phyloP scores from a whole-genome alignment of 805 yeast species.

The Metschnikowia shivogae region DNA sequence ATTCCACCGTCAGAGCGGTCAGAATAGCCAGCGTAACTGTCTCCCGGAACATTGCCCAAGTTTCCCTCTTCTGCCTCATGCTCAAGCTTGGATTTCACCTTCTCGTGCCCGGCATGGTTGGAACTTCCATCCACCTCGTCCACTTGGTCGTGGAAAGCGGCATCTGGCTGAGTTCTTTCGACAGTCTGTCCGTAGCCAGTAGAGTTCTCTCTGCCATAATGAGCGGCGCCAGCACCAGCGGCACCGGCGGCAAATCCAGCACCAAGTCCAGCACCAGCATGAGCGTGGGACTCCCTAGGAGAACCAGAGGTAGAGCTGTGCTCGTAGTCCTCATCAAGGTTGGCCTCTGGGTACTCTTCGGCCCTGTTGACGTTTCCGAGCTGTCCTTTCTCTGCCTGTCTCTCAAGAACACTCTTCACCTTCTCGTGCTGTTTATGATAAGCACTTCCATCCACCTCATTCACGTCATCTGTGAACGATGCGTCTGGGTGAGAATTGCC shows the following conservation, averaged over 20 bases:
- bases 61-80: constrained; percentile 9
- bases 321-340: background rate
- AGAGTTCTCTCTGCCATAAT: background rate
- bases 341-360: background rate
- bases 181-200: background rate
- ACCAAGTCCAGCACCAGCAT: background rate
- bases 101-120: constrained; percentile 9
- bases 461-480: background rate
- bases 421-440: constrained; percentile 7
- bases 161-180: constrained; percentile 8
- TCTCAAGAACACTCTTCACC: constrained; percentile 3
- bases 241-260: constrained; percentile 4
- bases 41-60: constrained; percentile 8
- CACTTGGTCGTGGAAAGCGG: constrained; percentile 7
- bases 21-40: background rate
- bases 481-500: background rate
- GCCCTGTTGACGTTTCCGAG: constrained; percentile 1
- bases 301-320: background rate
- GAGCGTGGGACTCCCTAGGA: background rate
- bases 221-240: constrained; percentile 7
- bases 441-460: constrained; percentile 3
- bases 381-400: constrained; percentile 1
- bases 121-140: constrained; percentile 10
- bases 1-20: too few species aligned
- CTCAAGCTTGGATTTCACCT: constrained; percentile 8